Evolutionary conservation across 2,329 filamentous ascomycete genomes (phyloP), one percentile per base, ranked within the genome.

Genomic region (Madurella fahalii): DNA sequence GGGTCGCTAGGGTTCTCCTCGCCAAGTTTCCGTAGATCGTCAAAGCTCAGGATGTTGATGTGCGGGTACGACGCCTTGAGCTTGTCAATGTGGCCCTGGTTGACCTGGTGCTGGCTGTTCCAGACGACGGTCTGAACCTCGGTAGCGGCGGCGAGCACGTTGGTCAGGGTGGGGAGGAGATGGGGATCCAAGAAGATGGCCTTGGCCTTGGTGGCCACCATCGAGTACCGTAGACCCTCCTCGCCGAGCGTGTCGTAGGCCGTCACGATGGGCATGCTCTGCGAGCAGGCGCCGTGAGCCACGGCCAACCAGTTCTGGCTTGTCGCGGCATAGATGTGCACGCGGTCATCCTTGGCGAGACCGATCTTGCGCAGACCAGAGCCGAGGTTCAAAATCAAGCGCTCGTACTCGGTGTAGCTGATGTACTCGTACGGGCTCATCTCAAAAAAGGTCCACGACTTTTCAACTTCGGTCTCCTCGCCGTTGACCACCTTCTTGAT

Each of bases 391-490:
- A 88, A 74, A 20, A 79, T 80, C 64, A 86, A 74, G 67, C 83
- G 78, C 76, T 92, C 84, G 68, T 91, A 94, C 71, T 94, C 86
- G 64, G 82, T 78, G 73, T 89, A 95, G 67, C 80, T 86, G 68
- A 87, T 78, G 76, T 87, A 95, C 58, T 84, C 81, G 76, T 93
- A 95, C 49, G 77, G 78, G 68, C 86, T 87, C 64, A 93, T 83
- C 76, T 95, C 90, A 69, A 90, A 94, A 73, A 88, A 95, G 53
- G 85, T 87, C 90, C 90, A 95, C 67, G 89, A 59, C 83, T 95
- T 95, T 70, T 93, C 87, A 30, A 92, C 82, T 72, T 91, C 82
- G 65, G 82, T 75, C 77, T 93, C 86, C 66, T 86, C 80, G 61
- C 90, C 90, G 69, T 94, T 88, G 43, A 95, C 76, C 54, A 91